Conservation (phyloP, 1,139 yeast genomes). For the Geotrichum bryndzae region DNA sequence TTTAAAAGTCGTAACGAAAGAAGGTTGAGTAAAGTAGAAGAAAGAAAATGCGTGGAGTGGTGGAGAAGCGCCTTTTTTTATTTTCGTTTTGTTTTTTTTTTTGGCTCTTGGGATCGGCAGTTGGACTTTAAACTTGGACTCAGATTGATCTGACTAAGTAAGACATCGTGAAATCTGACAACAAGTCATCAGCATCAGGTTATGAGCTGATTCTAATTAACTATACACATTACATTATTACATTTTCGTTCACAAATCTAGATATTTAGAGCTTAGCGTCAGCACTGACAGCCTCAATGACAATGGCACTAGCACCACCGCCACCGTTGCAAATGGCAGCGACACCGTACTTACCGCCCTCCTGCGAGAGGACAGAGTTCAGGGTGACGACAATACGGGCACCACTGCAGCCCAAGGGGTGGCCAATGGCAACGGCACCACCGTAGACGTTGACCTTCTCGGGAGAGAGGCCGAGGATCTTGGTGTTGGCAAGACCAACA, state of each 20-base stretch:
- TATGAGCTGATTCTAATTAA: background rate
- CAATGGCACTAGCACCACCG: conserved; percentile 91
- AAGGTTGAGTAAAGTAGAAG: no score
- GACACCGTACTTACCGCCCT: conserved; percentile 75
- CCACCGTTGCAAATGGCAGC: conserved; percentile 99
- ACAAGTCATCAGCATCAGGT: background rate
- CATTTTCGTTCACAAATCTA: background rate
- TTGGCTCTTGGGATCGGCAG: background rate
- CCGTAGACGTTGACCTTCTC: conserved; percentile 88
- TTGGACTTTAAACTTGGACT: no score
- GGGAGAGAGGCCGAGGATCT: conserved; percentile 57
- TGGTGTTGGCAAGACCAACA: conserved; percentile 86
- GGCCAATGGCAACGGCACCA: conserved; percentile 97
- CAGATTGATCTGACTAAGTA: background rate
- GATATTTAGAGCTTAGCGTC: conserved; percentile 13
- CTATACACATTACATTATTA: background rate
- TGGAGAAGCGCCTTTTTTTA: no score
- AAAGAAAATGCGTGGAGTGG: no score
- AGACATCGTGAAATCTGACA: background rate
- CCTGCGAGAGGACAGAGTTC: conserved; percentile 65
- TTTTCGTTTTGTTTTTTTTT: background rate
- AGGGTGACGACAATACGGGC: conserved; percentile 90
- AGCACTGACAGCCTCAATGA: conserved; percentile 45
- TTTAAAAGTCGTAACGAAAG: background rate
- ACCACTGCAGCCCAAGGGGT: conserved; percentile 96